Percentiles rank a stretch among this genome's conserved stretches.
Conservation (phyloP, 108 stramenopile species). For the Skeletonema potamos region DNA sequence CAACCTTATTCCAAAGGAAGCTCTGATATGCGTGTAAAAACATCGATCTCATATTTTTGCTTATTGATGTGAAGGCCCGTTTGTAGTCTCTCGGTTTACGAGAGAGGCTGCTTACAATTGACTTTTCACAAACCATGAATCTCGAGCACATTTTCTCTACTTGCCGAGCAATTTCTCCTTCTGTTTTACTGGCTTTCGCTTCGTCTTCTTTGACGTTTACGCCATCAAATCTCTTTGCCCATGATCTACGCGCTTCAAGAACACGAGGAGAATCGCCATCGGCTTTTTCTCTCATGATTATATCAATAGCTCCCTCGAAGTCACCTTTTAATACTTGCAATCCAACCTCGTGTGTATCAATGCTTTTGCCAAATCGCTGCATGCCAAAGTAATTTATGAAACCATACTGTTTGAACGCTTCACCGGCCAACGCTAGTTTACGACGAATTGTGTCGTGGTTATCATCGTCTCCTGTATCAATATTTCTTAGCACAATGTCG, state of each 20-base stretch:
- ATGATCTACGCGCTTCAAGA: constrained; percentile 56
- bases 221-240: constrained; percentile 69
- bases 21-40: constrained; percentile 91
- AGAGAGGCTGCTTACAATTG: constrained; percentile 61
- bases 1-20: constrained; percentile 78
- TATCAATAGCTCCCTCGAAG: constrained; percentile 74
- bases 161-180: constrained; percentile 55
- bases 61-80: constrained; percentile 74
- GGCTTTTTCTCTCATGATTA: constrained; percentile 82
- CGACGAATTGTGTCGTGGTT: constrained; percentile 18
- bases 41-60: constrained; percentile 85
- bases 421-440: constrained; percentile 55
- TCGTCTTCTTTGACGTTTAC: constrained; percentile 45
- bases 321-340: constrained; percentile 76
- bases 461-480: constrained; percentile 35
- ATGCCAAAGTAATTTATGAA: constrained; percentile 97
- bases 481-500: constrained; percentile 82
- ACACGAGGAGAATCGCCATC: constrained; percentile 54
- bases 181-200: constrained; percentile 46
- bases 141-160: constrained; percentile 53
- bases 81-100: constrained; percentile 80
- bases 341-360: constrained; percentile 85
- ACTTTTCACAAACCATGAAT: constrained; percentile 74
- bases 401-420: constrained; percentile 55
- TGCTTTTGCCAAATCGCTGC: constrained; percentile 90